Evolutionary conservation across 352 stramenopile genomes (phyloP), one percentile per base, ranked within the genome.

Genomic region (Pythium pyrilobum): DNA sequence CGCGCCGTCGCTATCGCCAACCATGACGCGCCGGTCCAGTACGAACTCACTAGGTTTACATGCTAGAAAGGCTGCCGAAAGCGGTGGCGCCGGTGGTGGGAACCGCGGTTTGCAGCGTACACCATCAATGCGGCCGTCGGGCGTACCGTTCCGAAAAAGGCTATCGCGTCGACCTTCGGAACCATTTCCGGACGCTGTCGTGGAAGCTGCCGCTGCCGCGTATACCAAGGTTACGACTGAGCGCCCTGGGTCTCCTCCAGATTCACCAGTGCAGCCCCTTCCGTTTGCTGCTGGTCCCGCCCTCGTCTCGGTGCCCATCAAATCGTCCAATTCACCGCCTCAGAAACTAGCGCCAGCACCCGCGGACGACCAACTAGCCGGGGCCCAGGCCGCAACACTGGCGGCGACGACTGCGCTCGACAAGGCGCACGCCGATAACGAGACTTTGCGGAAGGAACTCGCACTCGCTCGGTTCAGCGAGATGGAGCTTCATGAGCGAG

Each of bases 401-500:
- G 29, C 44, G 11, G 18, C 36, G 5, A 28, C 44, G 7, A 25
- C 31, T 6, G 53, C 50, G 23, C 25, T 59, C 24, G 42, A 52
- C 15, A 38, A 38, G 24, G 29, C 49, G n/a, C 44, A 62, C 9
- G 31, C 21, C 10, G 52, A 60, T 16, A 72, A 76, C 16, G 28
- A 59, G 1, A 29, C 58, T 16, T 29, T 81, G 37, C 57, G 69
- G 44, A 39, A 16, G 15, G 60, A 71, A 20, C 38, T 62, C 3
- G 16, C 21, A 11, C 31, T 27, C 23, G 49, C 59, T 7, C 66
- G 59, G 9, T 56, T 47, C n/a, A 50, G 38, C 20, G 62, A 66
- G 9, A 23, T 56, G 20, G 67, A 72, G 21, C 34, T 84, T 16
- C 66, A 73, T 48, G 62, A 75, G 24, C 73, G 77, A 25, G 10